These are phyloP conservation scores for Alternaria tenuissima DNA, from an alignment of 2,329 filamentous ascomycete genomes.

Conservation along the genomic window DNA sequence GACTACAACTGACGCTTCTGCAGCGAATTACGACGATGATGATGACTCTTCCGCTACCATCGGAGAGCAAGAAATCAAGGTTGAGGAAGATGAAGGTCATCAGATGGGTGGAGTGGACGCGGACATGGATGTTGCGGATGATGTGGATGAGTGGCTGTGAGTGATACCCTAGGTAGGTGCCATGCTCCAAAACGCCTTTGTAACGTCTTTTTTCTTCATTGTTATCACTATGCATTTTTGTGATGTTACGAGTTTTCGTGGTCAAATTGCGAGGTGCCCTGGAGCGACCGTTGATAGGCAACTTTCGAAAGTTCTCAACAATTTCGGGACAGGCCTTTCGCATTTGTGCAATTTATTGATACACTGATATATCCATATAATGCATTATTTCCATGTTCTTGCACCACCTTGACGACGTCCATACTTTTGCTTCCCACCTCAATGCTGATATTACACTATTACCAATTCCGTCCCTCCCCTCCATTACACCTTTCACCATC, in stretches of 20 bases:
- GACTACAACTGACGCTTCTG: background rate
- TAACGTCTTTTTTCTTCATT: background rate
- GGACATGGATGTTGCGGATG: slow-evolving; percentile 48
- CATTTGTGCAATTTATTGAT: background rate
- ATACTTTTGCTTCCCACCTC: background rate
- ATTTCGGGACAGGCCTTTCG: background rate
- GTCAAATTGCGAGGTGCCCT: too few species aligned
- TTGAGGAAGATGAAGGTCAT: slow-evolving; percentile 14
- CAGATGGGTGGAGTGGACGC: slow-evolving; percentile 22
- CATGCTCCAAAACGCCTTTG: background rate
- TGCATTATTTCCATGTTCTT: background rate
- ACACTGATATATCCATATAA: background rate
- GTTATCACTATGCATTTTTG: background rate
- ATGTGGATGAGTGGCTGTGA: slow-evolving; percentile 44
- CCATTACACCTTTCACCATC: background rate
- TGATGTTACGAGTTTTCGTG: background rate
- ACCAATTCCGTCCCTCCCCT: too few species aligned
- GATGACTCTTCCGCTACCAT: slow-evolving; percentile 25
- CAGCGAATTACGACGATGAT: slow-evolving; percentile 10
- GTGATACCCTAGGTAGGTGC: background rate
- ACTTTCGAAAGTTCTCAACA: background rate
- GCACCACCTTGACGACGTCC: background rate
- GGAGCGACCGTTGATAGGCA: background rate
- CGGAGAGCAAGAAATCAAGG: slow-evolving; percentile 16
- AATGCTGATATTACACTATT: background rate